Conservation (phyloP, 1,139 yeast species). For the Protomyces arabidopsidicola region DNA sequence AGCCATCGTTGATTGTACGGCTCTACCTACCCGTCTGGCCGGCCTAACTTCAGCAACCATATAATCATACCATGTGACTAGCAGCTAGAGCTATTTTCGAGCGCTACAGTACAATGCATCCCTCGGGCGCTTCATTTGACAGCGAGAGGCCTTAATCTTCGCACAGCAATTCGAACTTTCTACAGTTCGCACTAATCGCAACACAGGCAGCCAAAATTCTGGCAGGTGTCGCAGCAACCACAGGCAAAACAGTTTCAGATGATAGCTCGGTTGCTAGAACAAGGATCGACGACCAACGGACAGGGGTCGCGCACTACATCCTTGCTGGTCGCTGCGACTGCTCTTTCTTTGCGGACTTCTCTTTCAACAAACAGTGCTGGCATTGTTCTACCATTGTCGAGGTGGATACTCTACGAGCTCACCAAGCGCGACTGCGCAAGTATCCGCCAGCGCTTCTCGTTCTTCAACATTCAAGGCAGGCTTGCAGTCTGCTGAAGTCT, state of each 20-base stretch:
- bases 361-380: neutral
- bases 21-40: too few species aligned
- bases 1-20: too few species aligned
- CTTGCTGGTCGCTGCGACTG: neutral
- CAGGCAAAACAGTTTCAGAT: neutral
- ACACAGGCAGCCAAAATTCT: neutral
- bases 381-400: neutral
- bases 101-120: too few species aligned
- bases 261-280: neutral
- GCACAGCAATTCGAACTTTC: too few species aligned
- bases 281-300: neutral
- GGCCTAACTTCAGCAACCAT: too few species aligned
- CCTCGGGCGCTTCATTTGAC: too few species aligned
- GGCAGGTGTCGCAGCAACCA: neutral
- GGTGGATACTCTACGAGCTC: neutral
- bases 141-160: too few species aligned
- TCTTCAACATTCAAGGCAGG: neutral
- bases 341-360: neutral
- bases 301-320: neutral
- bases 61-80: too few species aligned
- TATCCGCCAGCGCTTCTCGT: neutral
- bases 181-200: too few species aligned
- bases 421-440: neutral
- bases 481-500: too few species aligned
- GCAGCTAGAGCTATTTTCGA: too few species aligned